Evolutionary conservation across 2,329 filamentous ascomycete species (phyloP).

Genomic region (Juglanconis juglandina): DNA sequence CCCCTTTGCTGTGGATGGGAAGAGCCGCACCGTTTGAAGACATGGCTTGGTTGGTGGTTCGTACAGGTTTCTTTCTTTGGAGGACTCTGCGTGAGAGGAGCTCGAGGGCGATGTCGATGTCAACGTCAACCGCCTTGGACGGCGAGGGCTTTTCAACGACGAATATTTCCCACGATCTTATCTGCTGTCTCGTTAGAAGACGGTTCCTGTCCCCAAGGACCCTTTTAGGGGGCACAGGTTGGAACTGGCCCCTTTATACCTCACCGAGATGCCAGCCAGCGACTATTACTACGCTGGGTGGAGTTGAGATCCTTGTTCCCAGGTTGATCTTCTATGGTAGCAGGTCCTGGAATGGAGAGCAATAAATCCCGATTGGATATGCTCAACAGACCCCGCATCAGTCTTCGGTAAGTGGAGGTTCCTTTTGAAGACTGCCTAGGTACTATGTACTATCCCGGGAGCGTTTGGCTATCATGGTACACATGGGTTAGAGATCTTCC

Average conservation of each 20-base stretch:
- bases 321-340: background rate
- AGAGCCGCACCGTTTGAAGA: background rate
- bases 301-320: background rate
- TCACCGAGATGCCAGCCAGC: background rate
- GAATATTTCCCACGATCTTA: too few relatives aligned
- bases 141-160: too few relatives aligned
- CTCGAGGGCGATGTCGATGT: too few relatives aligned
- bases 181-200: too few relatives aligned
- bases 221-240: background rate
- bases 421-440: too few relatives aligned
- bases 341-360: background rate
- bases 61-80: too few relatives aligned
- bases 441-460: too few relatives aligned
- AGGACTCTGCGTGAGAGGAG: background rate
- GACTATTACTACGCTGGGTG: background rate
- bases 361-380: too few relatives aligned
- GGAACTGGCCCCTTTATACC: background rate
- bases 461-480: too few relatives aligned
- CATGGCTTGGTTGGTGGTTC: background rate
- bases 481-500: too few relatives aligned
- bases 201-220: too few relatives aligned
- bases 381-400: background rate
- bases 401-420: background rate
- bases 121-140: too few relatives aligned
- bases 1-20: conserved; percentile 1